Evolutionary conservation across 495 filamentous ascomycete species (phyloP), one percentile per base, ranked within the genome.

Genomic region (Pseudevernia furfuracea): DNA sequence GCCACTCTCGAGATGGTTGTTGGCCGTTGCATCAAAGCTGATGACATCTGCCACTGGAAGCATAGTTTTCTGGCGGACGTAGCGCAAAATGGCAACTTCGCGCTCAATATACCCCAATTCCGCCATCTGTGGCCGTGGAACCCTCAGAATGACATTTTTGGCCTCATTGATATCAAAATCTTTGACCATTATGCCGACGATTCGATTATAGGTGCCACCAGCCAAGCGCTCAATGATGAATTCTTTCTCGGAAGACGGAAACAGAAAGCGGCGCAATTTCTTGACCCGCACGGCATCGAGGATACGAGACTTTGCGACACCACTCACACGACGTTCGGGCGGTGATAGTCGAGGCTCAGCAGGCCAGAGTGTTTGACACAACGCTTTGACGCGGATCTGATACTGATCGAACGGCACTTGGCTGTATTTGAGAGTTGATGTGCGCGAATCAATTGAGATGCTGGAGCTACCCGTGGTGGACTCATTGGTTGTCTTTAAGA

Each of bases 81-180:
- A 81, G 15, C 68, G 69, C 11, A 84, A 71, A 0, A 82, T 83
- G 4, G 80, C 77, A 3, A 78, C 80, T 60, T 85, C 81, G 43
- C 79, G 80, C 7, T 74, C 74, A 34, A 34, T 34, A 15, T 21
- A 11, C 3, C 28, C 28, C 2, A 73, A 46, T 9, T 28, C 8
- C 25, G 56, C 53, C 14, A 48, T n/a, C 1, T 14, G 0, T 9
- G 44, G 41, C 15, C 55, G 41, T 39, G 62, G 62, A 7, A 32
- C 62, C 8, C 62, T 37, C 28, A 64, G 32, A 10, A 64, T 38
- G 36, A 64, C 0, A 7, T 48, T 6, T 30, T 17, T 19, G 9
- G 19, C 5, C 0, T 59, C 21, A 3, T 11, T 15, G 15, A 6
- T 4, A 21, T 14, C n/a, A 3, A 15, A 1, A 5, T 30, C 3